phyloP scores from a whole-genome alignment of 2,329 filamentous ascomycete species.

The Penicillium olsonii region DNA sequence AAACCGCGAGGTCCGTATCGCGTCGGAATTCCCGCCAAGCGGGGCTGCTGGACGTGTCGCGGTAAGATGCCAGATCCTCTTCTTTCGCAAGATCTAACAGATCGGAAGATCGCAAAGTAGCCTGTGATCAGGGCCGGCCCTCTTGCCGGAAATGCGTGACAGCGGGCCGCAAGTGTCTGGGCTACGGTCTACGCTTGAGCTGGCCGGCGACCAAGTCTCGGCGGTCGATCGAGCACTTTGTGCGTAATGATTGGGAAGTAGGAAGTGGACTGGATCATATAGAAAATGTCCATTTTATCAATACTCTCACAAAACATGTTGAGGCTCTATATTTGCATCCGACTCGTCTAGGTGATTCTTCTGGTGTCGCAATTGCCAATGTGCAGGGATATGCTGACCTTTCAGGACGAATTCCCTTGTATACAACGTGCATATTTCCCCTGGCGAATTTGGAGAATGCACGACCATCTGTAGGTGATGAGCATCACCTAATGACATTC shows the following conservation, averaged over 20 bases:
- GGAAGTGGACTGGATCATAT: not conserved
- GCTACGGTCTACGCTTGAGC: slow-evolving; percentile 10
- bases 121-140: not conserved
- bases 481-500: not conserved
- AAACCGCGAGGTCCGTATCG: slow-evolving; percentile 6
- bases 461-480: not conserved
- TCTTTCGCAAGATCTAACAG: too few relatives aligned
- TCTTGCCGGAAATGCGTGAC: not conserved
- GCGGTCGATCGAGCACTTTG: not conserved
- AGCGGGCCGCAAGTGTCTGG: slow-evolving; percentile 1
- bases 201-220: slow-evolving; percentile 5
- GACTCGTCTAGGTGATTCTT: too few relatives aligned
- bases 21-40: slow-evolving; percentile 2
- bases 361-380: too few relatives aligned
- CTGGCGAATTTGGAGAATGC: not conserved
- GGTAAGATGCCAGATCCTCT: too few relatives aligned
- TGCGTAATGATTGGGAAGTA: not conserved
- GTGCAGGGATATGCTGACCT: too few relatives aligned
- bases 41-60: slow-evolving; percentile 11
- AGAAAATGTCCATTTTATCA: not conserved
- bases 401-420: not conserved
- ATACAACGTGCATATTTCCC: not conserved
- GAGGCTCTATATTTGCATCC: not conserved
- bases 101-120: slow-evolving; percentile 2
- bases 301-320: not conserved